Conservation (phyloP, 2,329 filamentous ascomycete genomes). For the Neopestalotiopsis sp. region DNA sequence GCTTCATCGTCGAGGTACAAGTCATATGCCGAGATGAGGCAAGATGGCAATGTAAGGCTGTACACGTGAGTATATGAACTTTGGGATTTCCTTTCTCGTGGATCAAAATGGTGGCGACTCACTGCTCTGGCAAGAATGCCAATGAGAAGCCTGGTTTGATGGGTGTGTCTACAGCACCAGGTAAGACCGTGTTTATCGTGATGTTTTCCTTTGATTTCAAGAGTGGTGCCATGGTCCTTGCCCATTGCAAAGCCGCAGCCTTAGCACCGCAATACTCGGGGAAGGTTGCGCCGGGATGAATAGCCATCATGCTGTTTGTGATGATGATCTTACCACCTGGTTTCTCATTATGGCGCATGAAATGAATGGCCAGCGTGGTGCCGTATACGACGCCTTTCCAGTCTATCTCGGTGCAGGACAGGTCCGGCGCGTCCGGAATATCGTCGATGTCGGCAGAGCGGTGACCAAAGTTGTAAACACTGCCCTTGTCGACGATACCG, state of each 20-base stretch:
- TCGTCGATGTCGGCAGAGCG: constrained; percentile 3
- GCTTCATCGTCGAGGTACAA: constrained; percentile 7
- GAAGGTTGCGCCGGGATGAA: constrained; percentile 14
- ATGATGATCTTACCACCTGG: constrained; percentile 16
- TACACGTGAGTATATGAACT: background rate
- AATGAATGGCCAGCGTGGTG: constrained; percentile 5
- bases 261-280: constrained; percentile 15
- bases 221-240: background rate
- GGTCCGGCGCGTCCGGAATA: background rate
- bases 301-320: constrained; percentile 15
- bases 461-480: constrained; percentile 13
- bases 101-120: background rate
- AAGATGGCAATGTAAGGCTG: constrained; percentile 6
- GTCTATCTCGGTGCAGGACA: constrained; percentile 6
- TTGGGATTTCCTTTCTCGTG: background rate
- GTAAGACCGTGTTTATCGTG: constrained; percentile 14
- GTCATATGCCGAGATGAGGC: constrained; percentile 8
- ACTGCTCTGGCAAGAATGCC: constrained; percentile 16
- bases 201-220: constrained; percentile 9
- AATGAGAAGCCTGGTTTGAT: background rate
- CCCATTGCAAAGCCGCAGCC: background rate
- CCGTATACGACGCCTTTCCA: constrained; percentile 10
- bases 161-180: background rate
- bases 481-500: constrained; percentile 9
- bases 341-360: constrained; percentile 12